Conservation (phyloP, 306 rosid genomes). For the Prunus armeniaca region DNA sequence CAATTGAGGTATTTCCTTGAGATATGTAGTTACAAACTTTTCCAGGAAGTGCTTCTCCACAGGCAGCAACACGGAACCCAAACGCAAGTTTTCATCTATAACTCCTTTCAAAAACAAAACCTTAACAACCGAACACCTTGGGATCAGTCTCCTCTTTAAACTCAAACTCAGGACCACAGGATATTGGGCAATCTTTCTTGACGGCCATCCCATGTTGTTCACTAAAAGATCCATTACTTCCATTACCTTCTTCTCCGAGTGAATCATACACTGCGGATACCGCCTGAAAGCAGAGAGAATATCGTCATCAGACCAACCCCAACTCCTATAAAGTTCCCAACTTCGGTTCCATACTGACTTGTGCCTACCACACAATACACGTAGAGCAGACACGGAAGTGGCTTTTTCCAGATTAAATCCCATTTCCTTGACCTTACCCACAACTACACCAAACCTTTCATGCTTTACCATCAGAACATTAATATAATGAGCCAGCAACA, state of each 20-base stretch:
- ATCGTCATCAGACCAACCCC: constrained; percentile 38
- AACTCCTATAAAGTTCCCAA: constrained; percentile 32
- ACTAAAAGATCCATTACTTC: not conserved
- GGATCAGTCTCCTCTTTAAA: constrained; percentile 37
- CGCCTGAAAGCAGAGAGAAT: not conserved
- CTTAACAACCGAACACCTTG: not conserved
- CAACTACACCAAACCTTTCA: not conserved
- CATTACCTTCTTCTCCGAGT: constrained; percentile 30
- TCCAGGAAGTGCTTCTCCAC: constrained; percentile 20
- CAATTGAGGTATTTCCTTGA: constrained; percentile 3
- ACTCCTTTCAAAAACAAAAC: constrained; percentile 13
- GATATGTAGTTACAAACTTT: constrained; percentile 16
- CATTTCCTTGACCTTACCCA: constrained; percentile 23
- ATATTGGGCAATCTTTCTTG: constrained; percentile 14
- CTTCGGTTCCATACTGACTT: constrained; percentile 39
- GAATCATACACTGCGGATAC: constrained; percentile 31
- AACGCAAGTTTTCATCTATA: not conserved
- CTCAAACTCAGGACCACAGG: constrained; percentile 2
- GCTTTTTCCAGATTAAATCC: not conserved
- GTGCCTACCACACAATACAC: constrained; percentile 1
- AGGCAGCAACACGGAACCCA: not conserved
- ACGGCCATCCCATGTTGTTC: constrained; percentile 22
- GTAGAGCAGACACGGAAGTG: constrained; percentile 23
- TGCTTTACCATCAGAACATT: not conserved
- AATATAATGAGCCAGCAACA: not conserved